These are phyloP conservation scores for Colletotrichum gigasporum DNA, from an alignment of 2,329 filamentous ascomycete genomes.

Conservation along the genomic window DNA sequence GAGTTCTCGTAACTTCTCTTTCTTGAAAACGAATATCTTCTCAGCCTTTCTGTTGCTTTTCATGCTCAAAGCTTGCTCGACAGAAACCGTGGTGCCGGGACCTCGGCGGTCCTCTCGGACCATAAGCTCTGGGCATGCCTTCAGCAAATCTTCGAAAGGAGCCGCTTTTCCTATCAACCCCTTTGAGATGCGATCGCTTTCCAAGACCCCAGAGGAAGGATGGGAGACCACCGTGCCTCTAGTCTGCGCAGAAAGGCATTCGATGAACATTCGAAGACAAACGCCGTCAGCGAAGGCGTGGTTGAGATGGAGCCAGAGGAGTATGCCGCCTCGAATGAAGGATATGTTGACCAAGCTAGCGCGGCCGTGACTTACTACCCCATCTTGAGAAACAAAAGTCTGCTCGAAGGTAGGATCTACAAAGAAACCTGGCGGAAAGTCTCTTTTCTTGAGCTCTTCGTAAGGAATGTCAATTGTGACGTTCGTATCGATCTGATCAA, in stretches of 20 bases:
- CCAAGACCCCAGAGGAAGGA: neutral
- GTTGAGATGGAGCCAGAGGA: slow-evolving; percentile 52
- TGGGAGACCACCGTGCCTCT: slow-evolving; percentile 8
- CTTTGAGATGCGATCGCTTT: neutral
- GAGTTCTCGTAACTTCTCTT: neutral
- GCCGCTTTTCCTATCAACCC: neutral
- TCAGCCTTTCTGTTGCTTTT: neutral
- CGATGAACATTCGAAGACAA: slow-evolving; percentile 49
- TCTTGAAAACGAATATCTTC: neutral
- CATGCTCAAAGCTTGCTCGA: neutral
- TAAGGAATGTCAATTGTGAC: neutral
- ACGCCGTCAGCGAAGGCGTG: slow-evolving; percentile 54
- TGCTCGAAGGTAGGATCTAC: neutral
- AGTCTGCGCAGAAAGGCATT: slow-evolving; percentile 48
- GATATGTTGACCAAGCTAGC: slow-evolving; percentile 36
- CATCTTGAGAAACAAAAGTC: neutral
- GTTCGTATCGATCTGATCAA: neutral
- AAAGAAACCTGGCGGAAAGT: neutral
- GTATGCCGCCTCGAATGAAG: slow-evolving; percentile 49
- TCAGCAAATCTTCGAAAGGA: neutral
- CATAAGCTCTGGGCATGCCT: neutral
- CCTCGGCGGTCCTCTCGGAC: neutral
- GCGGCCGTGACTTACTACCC: neutral
- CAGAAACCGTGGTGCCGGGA: neutral
- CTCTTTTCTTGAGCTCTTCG: neutral